phyloP scores from a whole-genome alignment of 352 stramenopile species.

The Thraustochytrium striatum region DNA sequence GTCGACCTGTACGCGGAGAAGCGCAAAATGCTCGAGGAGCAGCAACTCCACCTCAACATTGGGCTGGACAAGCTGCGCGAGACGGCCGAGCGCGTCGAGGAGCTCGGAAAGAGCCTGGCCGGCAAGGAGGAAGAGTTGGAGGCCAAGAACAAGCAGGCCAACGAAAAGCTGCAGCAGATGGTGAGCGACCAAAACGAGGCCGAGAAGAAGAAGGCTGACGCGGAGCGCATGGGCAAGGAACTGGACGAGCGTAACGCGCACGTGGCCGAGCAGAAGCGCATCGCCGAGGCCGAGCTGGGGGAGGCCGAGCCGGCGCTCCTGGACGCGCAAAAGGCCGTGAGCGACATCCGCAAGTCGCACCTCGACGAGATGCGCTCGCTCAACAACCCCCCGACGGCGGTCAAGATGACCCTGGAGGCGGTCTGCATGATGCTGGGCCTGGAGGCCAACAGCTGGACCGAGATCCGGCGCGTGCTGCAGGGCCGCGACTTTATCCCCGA shows the following conservation, averaged over 20 bases:
- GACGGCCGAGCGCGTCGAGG: constrained; percentile 93
- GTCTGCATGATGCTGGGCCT: constrained; percentile 97
- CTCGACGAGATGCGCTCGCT: constrained; percentile 97
- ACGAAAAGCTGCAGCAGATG: constrained; percentile 68
- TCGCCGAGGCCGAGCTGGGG: constrained; percentile 91
- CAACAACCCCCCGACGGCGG: constrained; percentile 85
- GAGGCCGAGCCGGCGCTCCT: constrained; percentile 94
- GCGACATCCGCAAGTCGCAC: constrained; percentile 96
- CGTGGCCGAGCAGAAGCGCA: constrained; percentile 87
- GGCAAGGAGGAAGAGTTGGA: constrained; percentile 56
- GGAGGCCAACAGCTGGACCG: constrained; percentile 89
- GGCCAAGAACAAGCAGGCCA: constrained; percentile 48
- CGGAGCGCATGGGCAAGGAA: constrained; percentile 86
- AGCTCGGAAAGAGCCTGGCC: constrained; percentile 64
- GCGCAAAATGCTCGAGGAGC: constrained; percentile 78
- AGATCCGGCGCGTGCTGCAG: constrained; percentile 94
- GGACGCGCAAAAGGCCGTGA: constrained; percentile 90
- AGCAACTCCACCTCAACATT: constrained; percentile 95
- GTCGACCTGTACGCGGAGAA: constrained; percentile 77
- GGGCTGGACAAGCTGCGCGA: constrained; percentile 95
- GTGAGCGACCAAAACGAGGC: constrained; percentile 83
- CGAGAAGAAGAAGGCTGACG: constrained; percentile 91
- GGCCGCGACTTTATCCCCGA: constrained; percentile 96
- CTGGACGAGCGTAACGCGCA: constrained; percentile 89
- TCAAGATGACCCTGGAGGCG: constrained; percentile 93